Evolutionary conservation across 768 basidiomycete species (phyloP).

Genomic region (Podaxis sp.): DNA sequence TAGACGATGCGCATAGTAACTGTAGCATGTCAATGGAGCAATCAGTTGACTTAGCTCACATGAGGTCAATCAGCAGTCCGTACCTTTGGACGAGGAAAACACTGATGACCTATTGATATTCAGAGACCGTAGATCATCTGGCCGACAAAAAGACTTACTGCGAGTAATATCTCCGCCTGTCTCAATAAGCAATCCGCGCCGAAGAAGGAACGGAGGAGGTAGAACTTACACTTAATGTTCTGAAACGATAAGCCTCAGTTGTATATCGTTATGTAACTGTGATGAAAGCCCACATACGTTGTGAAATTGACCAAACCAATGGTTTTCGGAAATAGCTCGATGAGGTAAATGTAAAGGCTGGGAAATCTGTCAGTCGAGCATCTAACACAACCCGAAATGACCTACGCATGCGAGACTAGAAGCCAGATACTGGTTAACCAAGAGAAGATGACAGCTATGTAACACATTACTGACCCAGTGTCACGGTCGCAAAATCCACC

Average conservation of each 20-base stretch:
- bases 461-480: neutral
- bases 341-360: constrained; percentile 27
- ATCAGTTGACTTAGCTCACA: neutral
- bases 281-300: constrained; percentile 15
- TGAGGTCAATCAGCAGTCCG: neutral
- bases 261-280: neutral
- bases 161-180: neutral
- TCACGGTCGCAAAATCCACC: neutral
- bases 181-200: neutral
- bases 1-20: constrained; percentile 22
- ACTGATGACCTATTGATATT: constrained; percentile 17
- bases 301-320: constrained; percentile 22
- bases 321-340: constrained; percentile 24
- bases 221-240: constrained; percentile 9
- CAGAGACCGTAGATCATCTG: neutral
- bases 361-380: neutral
- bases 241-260: neutral
- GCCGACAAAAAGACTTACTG: neutral
- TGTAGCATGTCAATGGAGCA: neutral
- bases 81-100: constrained; percentile 26
- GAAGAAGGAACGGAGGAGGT: neutral
- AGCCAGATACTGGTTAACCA: neutral
- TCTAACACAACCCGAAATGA: neutral
- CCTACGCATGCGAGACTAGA: constrained; percentile 21
- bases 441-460: neutral